Conservation (phyloP, 2,329 filamentous ascomycete genomes). For the Emericellopsis cladophorae region DNA sequence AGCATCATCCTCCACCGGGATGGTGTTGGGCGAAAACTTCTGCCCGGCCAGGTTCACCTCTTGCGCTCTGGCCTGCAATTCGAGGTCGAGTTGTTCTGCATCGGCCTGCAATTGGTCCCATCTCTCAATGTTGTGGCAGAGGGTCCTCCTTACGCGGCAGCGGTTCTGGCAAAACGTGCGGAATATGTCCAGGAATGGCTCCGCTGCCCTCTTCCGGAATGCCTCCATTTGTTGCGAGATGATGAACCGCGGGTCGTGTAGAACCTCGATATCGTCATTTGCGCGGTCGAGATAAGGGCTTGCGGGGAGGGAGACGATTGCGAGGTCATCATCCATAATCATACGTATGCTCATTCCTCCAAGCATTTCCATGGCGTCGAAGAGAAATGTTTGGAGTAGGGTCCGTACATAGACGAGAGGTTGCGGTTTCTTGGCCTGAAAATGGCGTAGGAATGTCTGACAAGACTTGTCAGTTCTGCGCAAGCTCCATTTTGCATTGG, state of each 20-base stretch:
- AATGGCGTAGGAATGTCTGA: conserved; percentile 60
- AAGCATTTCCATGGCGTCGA: conserved; percentile 58
- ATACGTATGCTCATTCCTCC: conserved; percentile 57
- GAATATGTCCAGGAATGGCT: conserved; percentile 74
- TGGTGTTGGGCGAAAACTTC: background rate
- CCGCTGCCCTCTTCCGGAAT: conserved; percentile 46
- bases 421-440: conserved; percentile 69
- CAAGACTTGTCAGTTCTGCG: background rate
- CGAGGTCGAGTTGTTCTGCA: conserved; percentile 62
- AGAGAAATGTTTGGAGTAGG: conserved; percentile 63
- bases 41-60: conserved; percentile 22
- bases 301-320: conserved; percentile 59
- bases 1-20: conserved; percentile 10
- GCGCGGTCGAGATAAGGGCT: conserved; percentile 57
- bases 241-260: conserved; percentile 60
- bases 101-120: conserved; percentile 79
- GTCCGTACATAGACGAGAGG: conserved; percentile 76
- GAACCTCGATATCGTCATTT: conserved; percentile 66
- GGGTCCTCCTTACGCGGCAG: conserved; percentile 76
- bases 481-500: background rate
- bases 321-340: conserved; percentile 73
- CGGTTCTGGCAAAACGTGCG: conserved; percentile 81
- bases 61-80: conserved; percentile 46
- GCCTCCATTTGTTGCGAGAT: conserved; percentile 63
- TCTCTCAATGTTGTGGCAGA: conserved; percentile 70